Evolutionary conservation across 73 alveolate species (phyloP), one percentile per base, ranked within the genome.

Genomic region (Blepharisma stoltei): DNA sequence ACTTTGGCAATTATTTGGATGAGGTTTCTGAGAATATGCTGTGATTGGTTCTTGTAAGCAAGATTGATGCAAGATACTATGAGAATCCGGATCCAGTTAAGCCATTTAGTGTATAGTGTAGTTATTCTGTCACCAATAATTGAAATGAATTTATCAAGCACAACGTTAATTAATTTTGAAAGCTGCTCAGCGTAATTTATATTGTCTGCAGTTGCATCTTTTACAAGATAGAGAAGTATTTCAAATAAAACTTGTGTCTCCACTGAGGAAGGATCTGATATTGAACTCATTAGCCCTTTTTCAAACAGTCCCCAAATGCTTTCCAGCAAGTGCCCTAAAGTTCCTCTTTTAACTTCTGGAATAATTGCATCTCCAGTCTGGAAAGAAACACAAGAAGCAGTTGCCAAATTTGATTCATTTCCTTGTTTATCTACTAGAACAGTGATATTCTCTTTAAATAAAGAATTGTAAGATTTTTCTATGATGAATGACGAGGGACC

Each of bases 381-480:
- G 5, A 60, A 60, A 60, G 73, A 60, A 20, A 60, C 46, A 25
- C 18, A 8, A 60, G 46, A 20, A n/a, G 73, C 73, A 4, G 73
- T 60, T 14, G 48, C 23, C 46, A 60, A 20, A 25, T 60, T 38
- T 8, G 14, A 9, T 60, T 60, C 73, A 3, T 3, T 3, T 60
- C 46, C 0, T 8, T n/a, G n/a, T 5, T 60, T 60, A 60, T 60
- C 73, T 14, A 60, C 23, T 38, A 60, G 2, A 60, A 60, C 73
- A 8, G 14, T 60, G 18, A 60, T 9, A 5, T 60, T 60, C 4
- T 60, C 73, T 5, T 25, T 60, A 60, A 60, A 8, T 14, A 20
- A 25, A 18, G 73, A 14, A 20, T n/a, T 14, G 5, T 60, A 60
- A 2, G 73, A 14, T 14, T 38, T 14, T 60, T 60, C 73, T 2